Evolutionary conservation across 495 filamentous ascomycete species (phyloP), one percentile per base, ranked within the genome.

Genomic region (Neurospora terricola): DNA sequence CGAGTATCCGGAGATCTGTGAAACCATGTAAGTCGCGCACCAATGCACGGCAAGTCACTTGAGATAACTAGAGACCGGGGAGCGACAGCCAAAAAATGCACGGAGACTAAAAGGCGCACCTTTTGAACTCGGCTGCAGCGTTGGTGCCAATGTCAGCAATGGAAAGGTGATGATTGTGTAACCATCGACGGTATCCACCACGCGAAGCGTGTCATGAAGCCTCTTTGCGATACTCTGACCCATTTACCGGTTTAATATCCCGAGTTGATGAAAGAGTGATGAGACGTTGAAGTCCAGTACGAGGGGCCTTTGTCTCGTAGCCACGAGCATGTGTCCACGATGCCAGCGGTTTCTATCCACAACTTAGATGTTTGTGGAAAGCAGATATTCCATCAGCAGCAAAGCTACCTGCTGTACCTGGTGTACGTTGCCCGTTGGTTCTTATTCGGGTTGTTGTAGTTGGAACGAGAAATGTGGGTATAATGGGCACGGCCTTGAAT

Each of bases 111-210:
- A 38, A 71, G 36, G 43, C 38, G 71, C 69, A 73, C 54, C 12
- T 62, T 62, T 27, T 62, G 14, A 34, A 34, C 16, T 71, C 40
- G 18, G 37, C 42, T 54, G 72, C 43, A 66, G 72, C 43, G 36
- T 59, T 71, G 72, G 36, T 54, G 69, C 48, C n/a, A 71, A 59
- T 37, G 27, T 70, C 38, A 42, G 72, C 23, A 18, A 14, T 62
- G 27, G 54, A 62, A 62, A 34, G 27, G 14, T 34, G 12, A 9
- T 62, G 14, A 4, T 38, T 59, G 73, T 76, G 75, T 73, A 70
- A 76, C 73, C 71, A 7, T 39, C 70, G 73, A 71, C 75, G 40
- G 73, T 73, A 71, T 75, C 3, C 37, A 38, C 39, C 72, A 70
- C 12, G 54, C 54, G 54, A 62, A 62, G 54, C 54, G 27, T 69